Conservation (phyloP, 2,329 filamentous ascomycete species). For the Ophiocordyceps camponoti-leonardi region DNA sequence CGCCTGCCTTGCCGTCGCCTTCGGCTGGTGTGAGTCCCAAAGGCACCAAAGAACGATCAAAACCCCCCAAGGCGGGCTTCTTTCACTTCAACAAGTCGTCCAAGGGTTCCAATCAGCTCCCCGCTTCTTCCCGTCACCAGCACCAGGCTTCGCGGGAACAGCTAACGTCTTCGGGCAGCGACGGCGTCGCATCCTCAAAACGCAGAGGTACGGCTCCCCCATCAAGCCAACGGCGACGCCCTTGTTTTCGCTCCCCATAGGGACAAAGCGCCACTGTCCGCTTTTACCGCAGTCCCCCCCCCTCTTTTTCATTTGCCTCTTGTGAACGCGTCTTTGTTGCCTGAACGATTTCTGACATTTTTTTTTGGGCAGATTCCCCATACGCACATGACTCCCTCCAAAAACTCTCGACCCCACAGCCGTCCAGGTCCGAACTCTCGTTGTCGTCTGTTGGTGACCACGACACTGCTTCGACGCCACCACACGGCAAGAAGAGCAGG, state of each 20-base stretch:
- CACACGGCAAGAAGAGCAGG: constrained; percentile 29
- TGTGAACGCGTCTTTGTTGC: neutral
- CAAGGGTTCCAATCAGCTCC: constrained; percentile 20
- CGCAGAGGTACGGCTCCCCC: constrained; percentile 16
- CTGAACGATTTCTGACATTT: constrained; percentile 4
- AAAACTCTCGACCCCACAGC: constrained; percentile 21
- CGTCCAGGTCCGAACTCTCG: constrained; percentile 34
- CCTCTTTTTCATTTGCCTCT: too few species aligned
- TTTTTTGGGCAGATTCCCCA: constrained; percentile 8
- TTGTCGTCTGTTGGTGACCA: constrained; percentile 29
- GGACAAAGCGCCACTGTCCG: neutral
- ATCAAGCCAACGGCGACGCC: neutral
- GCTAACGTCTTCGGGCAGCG: constrained; percentile 18
- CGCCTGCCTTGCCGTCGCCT: constrained; percentile 10
- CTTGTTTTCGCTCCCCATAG: neutral
- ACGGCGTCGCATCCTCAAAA: constrained; percentile 12
- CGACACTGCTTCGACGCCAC: constrained; percentile 18
- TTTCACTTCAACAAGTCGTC: constrained; percentile 32
- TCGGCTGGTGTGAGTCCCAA: constrained; percentile 6
- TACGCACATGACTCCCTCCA: constrained; percentile 16
- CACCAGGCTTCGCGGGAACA: constrained; percentile 19
- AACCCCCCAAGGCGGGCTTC: constrained; percentile 29
- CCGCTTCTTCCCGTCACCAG: constrained; percentile 10
- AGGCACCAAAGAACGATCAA: constrained; percentile 19
- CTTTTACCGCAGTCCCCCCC: neutral